Conservation (phyloP, 768 basidiomycete genomes). For the Naganishia vaughanmartiniae region DNA sequence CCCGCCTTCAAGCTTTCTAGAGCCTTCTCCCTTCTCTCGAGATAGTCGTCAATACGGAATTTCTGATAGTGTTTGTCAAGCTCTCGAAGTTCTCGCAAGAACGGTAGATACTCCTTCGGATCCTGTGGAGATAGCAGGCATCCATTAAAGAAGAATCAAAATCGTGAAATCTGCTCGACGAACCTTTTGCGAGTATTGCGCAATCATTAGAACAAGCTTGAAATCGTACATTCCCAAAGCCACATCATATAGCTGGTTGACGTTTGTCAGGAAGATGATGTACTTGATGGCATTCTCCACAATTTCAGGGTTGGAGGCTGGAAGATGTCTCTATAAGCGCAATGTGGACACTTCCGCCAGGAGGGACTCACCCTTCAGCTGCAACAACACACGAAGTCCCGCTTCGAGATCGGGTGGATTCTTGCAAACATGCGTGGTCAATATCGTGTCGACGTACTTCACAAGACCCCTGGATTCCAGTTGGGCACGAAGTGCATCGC, state of each 20-base stretch:
- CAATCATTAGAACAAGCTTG: conserved; percentile 87
- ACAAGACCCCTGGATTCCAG: conserved; percentile 68
- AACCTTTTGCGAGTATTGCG: conserved; percentile 95
- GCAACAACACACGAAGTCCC: conserved; percentile 70
- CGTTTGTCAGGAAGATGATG: conserved; percentile 94
- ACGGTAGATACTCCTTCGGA: conserved; percentile 94
- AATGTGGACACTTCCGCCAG: not conserved
- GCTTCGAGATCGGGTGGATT: conserved; percentile 86
- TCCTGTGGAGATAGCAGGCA: conserved; percentile 61
- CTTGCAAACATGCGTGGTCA: conserved; percentile 91
- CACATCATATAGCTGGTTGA: conserved; percentile 82
- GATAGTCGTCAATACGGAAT: conserved; percentile 89
- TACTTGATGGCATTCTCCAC: conserved; percentile 98
- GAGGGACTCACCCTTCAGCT: conserved; percentile 65
- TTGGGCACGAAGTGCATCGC: conserved; percentile 70
- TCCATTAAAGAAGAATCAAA: not conserved
- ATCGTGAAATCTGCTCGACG: not conserved
- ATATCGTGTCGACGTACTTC: conserved; percentile 81
- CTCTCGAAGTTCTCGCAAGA: conserved; percentile 81
- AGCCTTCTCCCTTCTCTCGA: conserved; percentile 72
- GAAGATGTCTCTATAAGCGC: conserved; percentile 8
- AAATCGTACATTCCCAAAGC: conserved; percentile 99
- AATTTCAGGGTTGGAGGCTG: conserved; percentile 65
- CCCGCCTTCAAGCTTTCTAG: conserved; percentile 70
- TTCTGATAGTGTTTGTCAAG: conserved; percentile 77